Percentiles rank a stretch among this genome's conserved stretches.
phyloP scores from a whole-genome alignment of 2,329 filamentous ascomycete species.

The Pseudocercospora crystallina region DNA sequence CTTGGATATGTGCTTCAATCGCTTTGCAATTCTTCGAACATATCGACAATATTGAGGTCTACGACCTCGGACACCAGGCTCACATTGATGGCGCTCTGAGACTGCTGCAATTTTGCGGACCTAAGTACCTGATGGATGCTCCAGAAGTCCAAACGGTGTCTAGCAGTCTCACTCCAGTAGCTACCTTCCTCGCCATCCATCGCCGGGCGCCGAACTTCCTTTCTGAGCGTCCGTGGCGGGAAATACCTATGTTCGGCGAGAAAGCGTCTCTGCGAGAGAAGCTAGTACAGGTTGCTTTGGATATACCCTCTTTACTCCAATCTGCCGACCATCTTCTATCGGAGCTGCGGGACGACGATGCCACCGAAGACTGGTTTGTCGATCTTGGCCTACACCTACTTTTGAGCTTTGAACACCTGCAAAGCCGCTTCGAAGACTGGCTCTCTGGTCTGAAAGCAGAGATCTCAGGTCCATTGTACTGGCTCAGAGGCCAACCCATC shows the following conservation, averaged over 20 bases:
- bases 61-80: neutral
- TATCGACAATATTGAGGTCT: neutral
- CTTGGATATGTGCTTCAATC: neutral
- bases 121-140: too few species aligned
- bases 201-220: too few species aligned
- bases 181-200: too few species aligned
- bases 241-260: too few species aligned
- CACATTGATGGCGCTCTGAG: neutral
- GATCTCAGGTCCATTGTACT: constrained; percentile 1
- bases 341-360: neutral
- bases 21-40: constrained; percentile 4
- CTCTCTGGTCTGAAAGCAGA: neutral
- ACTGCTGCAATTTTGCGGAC: too few species aligned
- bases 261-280: too few species aligned
- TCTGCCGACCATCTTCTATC: too few species aligned
- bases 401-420: neutral
- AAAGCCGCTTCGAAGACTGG: neutral
- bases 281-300: too few species aligned
- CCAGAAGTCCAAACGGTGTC: too few species aligned
- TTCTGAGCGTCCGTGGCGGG: too few species aligned
- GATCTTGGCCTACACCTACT: neutral
- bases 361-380: neutral
- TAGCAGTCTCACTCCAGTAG: too few species aligned
- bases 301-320: too few species aligned
- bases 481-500: neutral